These are phyloP conservation scores for Iris pallida DNA, from an alignment of 116 monocot genomes.

Conservation along the genomic window DNA sequence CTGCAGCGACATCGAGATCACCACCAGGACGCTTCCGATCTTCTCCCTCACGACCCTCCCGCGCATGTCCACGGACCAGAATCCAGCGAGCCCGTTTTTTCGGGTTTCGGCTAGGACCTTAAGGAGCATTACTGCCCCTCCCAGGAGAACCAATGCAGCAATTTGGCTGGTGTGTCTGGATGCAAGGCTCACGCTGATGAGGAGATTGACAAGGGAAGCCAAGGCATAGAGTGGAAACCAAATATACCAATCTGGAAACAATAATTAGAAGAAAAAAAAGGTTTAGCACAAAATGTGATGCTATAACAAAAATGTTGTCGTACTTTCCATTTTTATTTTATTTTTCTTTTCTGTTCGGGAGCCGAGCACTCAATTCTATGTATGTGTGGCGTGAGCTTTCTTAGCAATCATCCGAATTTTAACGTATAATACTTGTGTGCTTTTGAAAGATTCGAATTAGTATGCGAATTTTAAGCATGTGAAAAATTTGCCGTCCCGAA, in stretches of 20 bases:
- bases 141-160: slow-evolving; percentile 13
- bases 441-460: too few relatives aligned
- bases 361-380: too few relatives aligned
- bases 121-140: slow-evolving; percentile 28
- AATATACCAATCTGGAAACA: slow-evolving; percentile 60
- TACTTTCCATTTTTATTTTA: too few relatives aligned
- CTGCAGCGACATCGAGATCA: slow-evolving; percentile 58
- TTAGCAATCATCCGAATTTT: too few relatives aligned
- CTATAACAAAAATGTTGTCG: too few relatives aligned
- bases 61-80: slow-evolving; percentile 56
- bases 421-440: too few relatives aligned
- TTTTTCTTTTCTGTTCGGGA: too few relatives aligned
- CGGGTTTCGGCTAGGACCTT: slow-evolving; percentile 41
- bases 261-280: neutral
- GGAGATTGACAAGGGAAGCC: slow-evolving; percentile 49
- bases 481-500: too few relatives aligned
- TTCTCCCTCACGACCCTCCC: slow-evolving; percentile 79
- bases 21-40: slow-evolving; percentile 57
- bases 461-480: too few relatives aligned
- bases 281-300: neutral
- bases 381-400: too few relatives aligned
- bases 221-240: slow-evolving; percentile 60
- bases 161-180: slow-evolving; percentile 8
- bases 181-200: slow-evolving; percentile 1
- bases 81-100: slow-evolving; percentile 18